These are phyloP conservation scores for Verruconis gallopava DNA, from an alignment of 2,329 filamentous ascomycete species.

Conservation along the genomic window DNA sequence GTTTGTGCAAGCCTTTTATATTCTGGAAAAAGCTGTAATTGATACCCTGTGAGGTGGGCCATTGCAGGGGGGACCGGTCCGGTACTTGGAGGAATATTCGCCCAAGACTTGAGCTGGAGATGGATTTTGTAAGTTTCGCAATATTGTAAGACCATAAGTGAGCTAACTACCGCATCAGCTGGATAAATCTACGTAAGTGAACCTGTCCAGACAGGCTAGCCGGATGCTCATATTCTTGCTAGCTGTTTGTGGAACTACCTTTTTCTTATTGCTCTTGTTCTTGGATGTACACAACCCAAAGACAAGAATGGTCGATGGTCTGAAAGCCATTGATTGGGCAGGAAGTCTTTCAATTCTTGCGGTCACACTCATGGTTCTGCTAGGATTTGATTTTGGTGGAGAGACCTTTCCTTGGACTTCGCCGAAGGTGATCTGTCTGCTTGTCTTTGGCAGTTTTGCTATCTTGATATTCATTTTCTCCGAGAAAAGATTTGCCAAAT, in stretches of 20 bases:
- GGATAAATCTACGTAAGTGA: conserved; percentile 33
- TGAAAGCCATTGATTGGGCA: conserved; percentile 42
- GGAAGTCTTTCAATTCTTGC: conserved; percentile 39
- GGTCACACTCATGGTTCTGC: conserved; percentile 30
- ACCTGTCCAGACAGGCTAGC: no score
- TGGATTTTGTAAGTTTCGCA: conserved; percentile 32
- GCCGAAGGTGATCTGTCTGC: conserved; percentile 35
- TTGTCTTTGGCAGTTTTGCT: conserved; percentile 32
- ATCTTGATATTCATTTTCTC: conserved; percentile 38
- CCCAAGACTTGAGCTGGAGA: conserved; percentile 34
- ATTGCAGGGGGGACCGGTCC: conserved; percentile 41
- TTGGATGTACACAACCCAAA: conserved; percentile 44
- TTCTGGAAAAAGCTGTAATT: conserved; percentile 10
- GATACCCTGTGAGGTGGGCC: conserved; percentile 39
- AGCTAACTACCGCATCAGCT: no score
- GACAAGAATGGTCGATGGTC: conserved; percentile 35
- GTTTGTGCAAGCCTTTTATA: neutral
- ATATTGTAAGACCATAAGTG: conserved; percentile 21
- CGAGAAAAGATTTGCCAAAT: conserved; percentile 46
- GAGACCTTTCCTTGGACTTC: conserved; percentile 34
- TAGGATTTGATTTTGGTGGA: conserved; percentile 36
- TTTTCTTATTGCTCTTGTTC: conserved; percentile 37
- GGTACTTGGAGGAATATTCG: conserved; percentile 39
- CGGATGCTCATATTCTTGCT: no score
- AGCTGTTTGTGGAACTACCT: conserved; percentile 37